These are phyloP conservation scores for Macrolepiota dolichaula DNA, from an alignment of 768 basidiomycete genomes.

Conservation along the genomic window DNA sequence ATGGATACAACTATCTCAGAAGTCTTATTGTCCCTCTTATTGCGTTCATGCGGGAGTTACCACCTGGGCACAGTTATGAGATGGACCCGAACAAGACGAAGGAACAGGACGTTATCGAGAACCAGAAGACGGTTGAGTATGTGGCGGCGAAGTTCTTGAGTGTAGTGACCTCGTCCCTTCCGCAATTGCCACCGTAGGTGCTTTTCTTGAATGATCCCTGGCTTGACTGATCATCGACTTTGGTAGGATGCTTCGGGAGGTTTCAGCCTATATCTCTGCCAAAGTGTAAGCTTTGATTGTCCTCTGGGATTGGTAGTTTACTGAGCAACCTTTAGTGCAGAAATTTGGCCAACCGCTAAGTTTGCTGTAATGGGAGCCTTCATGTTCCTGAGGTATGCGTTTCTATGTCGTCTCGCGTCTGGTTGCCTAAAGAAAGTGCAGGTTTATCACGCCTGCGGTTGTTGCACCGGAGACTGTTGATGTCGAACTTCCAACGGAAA, in stretches of 20 bases:
- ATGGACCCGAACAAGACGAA: constrained; percentile 64
- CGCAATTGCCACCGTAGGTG: constrained; percentile 71
- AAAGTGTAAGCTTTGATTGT: constrained; percentile 56
- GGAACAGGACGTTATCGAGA: constrained; percentile 61
- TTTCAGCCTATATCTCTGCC: constrained; percentile 77
- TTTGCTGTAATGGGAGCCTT: constrained; percentile 86
- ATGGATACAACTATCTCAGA: constrained; percentile 90
- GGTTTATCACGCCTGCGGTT: constrained; percentile 90
- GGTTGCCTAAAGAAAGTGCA: constrained; percentile 23
- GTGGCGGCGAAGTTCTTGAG: constrained; percentile 75
- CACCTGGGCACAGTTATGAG: constrained; percentile 72
- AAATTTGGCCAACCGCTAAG: constrained; percentile 76
- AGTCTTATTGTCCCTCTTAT: constrained; percentile 75
- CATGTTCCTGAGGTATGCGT: constrained; percentile 74
- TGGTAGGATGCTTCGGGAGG: constrained; percentile 78
- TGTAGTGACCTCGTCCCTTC: constrained; percentile 67
- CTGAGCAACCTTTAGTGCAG: constrained; percentile 33
- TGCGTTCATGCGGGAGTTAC: constrained; percentile 68
- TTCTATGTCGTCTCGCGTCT: neutral
- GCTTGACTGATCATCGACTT: neutral
- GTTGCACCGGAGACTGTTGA: constrained; percentile 85
- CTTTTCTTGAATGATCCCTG: neutral
- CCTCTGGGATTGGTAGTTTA: neutral
- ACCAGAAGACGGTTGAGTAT: constrained; percentile 66
- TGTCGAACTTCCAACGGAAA: constrained; percentile 68